Evolutionary conservation across 2,329 filamentous ascomycete genomes (phyloP), one percentile per base, ranked within the genome.

Genomic region (Fusarium nematophilum): DNA sequence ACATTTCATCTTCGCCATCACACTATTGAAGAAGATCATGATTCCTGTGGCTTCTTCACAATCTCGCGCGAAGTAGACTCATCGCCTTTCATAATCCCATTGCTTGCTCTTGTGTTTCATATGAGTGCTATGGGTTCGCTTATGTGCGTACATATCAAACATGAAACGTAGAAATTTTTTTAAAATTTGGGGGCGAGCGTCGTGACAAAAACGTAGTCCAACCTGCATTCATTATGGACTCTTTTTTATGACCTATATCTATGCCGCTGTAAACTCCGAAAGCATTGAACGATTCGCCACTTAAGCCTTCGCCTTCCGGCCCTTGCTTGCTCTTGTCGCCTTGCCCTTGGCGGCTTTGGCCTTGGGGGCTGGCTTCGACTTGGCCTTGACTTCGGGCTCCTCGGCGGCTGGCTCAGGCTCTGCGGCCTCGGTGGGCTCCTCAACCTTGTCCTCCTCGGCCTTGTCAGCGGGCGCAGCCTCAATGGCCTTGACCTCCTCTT

Each of bases 1-100:
- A 84, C 79, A 83, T 81, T 74, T 42, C 58, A 69, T 62, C 73
- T 76, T 75, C 73, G 74, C 75, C 65, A 68, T 74, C 72, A 69
- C 65, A 69, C 64, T 72, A 62, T 60, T 70, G 70, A 73, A 72
- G 62, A 69, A 71, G 74, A 71, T 64, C 64, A 65, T 62, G 40
- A 43, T 44, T 52, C 44, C 66, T 49, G 67, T 79, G 79, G 75
- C 78, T 75, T 76, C 61, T 80, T 81, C 81, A 76, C 67, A 70
- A 70, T 70, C 70, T 72, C 59, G 73, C 72, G 75, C 74, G 82
- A 86, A 85, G 84, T 77, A 86, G 83, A 86, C 64, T 76, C 34
- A 37, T 48, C 74, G 81, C 83, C 80, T 80, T 85, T 86, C 81
- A 85, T 84, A 86, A 86, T 86, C 83, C 81, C 78, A 75, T 76